These are phyloP conservation scores for Kodamaea leandrae DNA, from an alignment of 805 yeast genomes.

Conservation along the genomic window DNA sequence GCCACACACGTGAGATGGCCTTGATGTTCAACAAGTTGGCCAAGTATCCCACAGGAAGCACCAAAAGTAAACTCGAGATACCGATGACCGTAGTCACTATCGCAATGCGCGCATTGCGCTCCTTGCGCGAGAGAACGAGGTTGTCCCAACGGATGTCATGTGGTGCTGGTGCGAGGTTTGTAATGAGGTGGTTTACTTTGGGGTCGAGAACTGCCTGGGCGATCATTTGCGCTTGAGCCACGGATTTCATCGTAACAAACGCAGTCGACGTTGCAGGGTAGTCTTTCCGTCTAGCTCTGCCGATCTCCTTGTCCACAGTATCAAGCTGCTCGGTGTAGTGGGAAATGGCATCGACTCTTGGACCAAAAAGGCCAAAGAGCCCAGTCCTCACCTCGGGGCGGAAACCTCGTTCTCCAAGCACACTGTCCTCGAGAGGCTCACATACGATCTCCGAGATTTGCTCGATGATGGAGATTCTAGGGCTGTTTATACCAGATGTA, in stretches of 20 bases:
- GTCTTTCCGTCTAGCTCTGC: conserved; percentile 60
- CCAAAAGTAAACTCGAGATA: conserved; percentile 65
- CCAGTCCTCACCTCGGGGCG: conserved; percentile 65
- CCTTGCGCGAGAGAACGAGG: conserved; percentile 73
- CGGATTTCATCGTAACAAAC: conserved; percentile 91
- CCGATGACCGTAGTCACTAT: conserved; percentile 66
- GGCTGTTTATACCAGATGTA: too few relatives aligned
- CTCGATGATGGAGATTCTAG: conserved; percentile 21
- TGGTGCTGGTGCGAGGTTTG: conserved; percentile 91
- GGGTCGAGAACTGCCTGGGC: conserved; percentile 96
- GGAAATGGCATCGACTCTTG: conserved; percentile 76
- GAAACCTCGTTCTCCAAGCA: too few relatives aligned
- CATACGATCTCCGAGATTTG: conserved; percentile 27
- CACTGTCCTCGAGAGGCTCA: conserved; percentile 36
- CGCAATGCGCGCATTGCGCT: conserved; percentile 63
- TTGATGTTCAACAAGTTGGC: conserved; percentile 80
- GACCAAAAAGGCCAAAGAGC: conserved; percentile 60
- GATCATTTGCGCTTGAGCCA: conserved; percentile 93
- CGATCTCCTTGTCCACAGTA: conserved; percentile 67
- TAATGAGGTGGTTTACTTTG: conserved; percentile 75
- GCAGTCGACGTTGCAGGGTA: conserved; percentile 88
- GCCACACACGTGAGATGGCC: conserved; percentile 78
- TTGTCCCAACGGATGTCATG: conserved; percentile 94
- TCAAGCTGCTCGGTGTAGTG: conserved; percentile 67
- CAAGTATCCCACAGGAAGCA: conserved; percentile 79